These are phyloP conservation scores for Colletotrichum magnum DNA, from an alignment of 2,329 filamentous ascomycete species.

Conservation along the genomic window DNA sequence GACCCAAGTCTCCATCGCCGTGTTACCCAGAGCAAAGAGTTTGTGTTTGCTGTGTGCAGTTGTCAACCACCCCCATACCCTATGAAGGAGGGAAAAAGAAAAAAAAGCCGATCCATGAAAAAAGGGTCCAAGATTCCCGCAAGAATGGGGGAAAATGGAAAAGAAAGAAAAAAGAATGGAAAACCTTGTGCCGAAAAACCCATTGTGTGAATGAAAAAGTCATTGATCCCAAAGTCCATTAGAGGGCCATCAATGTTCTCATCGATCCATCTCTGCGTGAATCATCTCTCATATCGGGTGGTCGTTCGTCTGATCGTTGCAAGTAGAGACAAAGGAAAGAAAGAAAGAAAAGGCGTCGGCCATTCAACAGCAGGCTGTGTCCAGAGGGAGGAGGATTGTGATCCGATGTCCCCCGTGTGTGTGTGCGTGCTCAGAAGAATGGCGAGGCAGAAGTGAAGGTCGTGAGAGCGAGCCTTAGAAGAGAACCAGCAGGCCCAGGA, in stretches of 20 bases:
- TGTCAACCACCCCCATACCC: background rate
- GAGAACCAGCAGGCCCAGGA: conserved; percentile 49
- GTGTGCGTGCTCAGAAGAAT: background rate
- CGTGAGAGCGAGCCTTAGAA: conserved; percentile 44
- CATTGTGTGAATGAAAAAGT: background rate
- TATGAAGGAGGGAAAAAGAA: too few relatives aligned
- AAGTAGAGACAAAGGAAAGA: too few relatives aligned
- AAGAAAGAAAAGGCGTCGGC: too few relatives aligned
- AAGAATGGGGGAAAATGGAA: background rate
- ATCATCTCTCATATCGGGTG: background rate
- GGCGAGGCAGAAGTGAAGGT: background rate
- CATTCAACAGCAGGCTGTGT: too few relatives aligned
- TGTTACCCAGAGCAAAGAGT: too few relatives aligned
- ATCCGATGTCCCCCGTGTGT: background rate
- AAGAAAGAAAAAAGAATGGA: background rate
- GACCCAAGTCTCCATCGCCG: conserved; percentile 3
- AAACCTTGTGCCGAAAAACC: background rate
- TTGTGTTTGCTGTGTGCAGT: background rate
- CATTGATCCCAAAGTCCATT: background rate
- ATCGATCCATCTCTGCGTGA: background rate
- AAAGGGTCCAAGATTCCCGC: too few relatives aligned
- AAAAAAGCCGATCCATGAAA: too few relatives aligned
- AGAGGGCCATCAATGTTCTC: background rate
- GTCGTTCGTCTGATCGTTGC: too few relatives aligned
- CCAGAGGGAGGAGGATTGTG: too few relatives aligned